Conservation (phyloP, 805 yeast genomes). For the Tetrapisispora pingtungensis region DNA sequence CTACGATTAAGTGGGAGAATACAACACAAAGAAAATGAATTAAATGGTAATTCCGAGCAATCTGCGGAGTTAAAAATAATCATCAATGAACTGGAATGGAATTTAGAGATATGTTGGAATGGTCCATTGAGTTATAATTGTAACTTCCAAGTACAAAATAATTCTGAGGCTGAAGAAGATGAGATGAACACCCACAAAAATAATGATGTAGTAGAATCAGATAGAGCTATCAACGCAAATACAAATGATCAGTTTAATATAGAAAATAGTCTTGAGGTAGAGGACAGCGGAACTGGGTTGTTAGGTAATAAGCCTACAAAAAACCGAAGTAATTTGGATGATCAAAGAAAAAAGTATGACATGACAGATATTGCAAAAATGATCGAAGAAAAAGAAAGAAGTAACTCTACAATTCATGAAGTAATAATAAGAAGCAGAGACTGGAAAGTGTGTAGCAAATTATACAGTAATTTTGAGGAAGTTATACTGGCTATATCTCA, state of each 20-base stretch:
- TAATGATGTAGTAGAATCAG: not conserved
- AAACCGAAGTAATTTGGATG: too few relatives aligned
- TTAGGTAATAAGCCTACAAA: not conserved
- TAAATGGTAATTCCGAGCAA: conserved; percentile 5
- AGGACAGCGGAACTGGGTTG: conserved; percentile 11
- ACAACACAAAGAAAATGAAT: conserved; percentile 3
- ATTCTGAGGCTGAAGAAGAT: not conserved
- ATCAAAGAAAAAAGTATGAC: not conserved
- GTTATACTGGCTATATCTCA: conserved; percentile 50
- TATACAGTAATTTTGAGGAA: conserved; percentile 52
- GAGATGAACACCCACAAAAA: not conserved
- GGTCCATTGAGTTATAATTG: conserved; percentile 19
- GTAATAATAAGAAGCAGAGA: conserved; percentile 48
- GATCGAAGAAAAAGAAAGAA: conserved; percentile 19
- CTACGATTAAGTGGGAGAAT: conserved; percentile 38
- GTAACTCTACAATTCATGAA: conserved; percentile 23
- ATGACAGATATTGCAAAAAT: conserved; percentile 14
- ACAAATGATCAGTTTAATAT: not conserved
- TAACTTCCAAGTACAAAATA: not conserved
- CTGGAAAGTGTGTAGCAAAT: conserved; percentile 57
- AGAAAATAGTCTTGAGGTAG: conserved; percentile 9
- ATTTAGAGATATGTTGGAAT: conserved; percentile 27
- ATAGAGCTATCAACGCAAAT: not conserved
- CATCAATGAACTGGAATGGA: conserved; percentile 28
- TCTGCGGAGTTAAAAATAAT: conserved; percentile 12